Conservation (phyloP, 768 basidiomycete genomes). For the Rhizopogon salebrosus region DNA sequence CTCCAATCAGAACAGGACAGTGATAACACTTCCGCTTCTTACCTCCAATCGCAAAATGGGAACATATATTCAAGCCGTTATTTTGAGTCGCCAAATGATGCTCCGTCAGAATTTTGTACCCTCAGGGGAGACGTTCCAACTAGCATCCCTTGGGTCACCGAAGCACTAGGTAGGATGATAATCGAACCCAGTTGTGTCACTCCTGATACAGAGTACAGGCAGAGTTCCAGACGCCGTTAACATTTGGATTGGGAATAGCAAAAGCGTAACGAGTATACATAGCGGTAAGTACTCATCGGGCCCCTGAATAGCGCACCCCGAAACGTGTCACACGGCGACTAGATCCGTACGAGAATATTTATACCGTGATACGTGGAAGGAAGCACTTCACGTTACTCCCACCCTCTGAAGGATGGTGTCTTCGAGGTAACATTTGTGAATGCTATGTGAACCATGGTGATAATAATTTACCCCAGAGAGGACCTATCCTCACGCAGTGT, state of each 20-base stretch:
- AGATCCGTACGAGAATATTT: constrained; percentile 95
- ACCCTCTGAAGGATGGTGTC: constrained; percentile 83
- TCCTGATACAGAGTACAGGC: constrained; percentile 30
- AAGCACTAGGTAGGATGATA: constrained; percentile 61
- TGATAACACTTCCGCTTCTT: constrained; percentile 40
- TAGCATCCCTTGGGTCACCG: constrained; percentile 70
- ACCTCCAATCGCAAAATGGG: constrained; percentile 91
- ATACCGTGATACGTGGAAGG: constrained; percentile 76
- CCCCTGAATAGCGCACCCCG: neutral
- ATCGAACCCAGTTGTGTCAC: neutral
- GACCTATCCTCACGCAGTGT: constrained; percentile 62
- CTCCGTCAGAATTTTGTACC: constrained; percentile 54
- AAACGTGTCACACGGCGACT: neutral
- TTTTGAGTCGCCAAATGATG: constrained; percentile 29
- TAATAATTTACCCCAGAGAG: constrained; percentile 36
- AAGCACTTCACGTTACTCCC: constrained; percentile 87
- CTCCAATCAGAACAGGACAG: neutral
- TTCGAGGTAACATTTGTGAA: constrained; percentile 53
- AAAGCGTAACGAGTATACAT: constrained; percentile 81
- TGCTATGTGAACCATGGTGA: constrained; percentile 6
- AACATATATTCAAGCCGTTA: constrained; percentile 60
- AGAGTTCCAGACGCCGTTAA: constrained; percentile 83
- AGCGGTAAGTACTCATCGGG: constrained; percentile 47
- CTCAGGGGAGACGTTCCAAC: constrained; percentile 63
- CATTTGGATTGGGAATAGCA: constrained; percentile 81